Evolutionary conservation across 768 basidiomycete species (phyloP), one percentile per base, ranked within the genome.

Genomic region (Psilocybe azurescens): DNA sequence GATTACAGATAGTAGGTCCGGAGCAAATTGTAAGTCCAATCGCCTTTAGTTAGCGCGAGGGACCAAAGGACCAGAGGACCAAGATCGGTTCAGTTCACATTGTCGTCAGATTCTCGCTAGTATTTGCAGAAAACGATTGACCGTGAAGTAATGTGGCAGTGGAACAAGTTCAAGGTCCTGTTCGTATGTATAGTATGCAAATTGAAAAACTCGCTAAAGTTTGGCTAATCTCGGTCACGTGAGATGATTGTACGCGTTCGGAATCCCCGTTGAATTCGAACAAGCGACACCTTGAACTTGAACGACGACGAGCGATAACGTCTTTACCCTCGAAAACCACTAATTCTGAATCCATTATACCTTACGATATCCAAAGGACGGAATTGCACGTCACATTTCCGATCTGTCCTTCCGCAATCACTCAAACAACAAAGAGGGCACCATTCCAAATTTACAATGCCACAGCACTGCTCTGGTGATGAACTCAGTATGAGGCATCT

Each of bases 401-500:
- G 5, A 16, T 13, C 9, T 33, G n/a, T 9, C 14, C 1, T 18
- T 10, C 11, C 8, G 14, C 41, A 44, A 44, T 44, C 14, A 16
- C 41, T 13, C 41, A 13, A 44, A 39, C 13, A 20, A 54, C 49
- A 44, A 5, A 6, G n/a, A 44, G 41, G 41, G 41, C 41, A 44
- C 41, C 11, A 41, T 16, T 7, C 9, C 10, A 14, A 48, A 51
- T 44, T 60, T 39, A 55, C 33, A 32, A 64, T 71, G 60, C 55
- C 65, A 54, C 67, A 50, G 71, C 76, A 69, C 70, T 71, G 65
- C 72, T 71, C 73, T 44, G 77, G 79, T 5, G 72, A 67, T 47
- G 79, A 79, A 56, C 71, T 84, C 20, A 88, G 84, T 59, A 72
- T 81, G 52, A 78, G 82, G 68, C 83, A 86, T 70, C 67, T 87